Conservation (phyloP, 1,284 basidiomycete genomes). For the Thelephora terrestris region DNA sequence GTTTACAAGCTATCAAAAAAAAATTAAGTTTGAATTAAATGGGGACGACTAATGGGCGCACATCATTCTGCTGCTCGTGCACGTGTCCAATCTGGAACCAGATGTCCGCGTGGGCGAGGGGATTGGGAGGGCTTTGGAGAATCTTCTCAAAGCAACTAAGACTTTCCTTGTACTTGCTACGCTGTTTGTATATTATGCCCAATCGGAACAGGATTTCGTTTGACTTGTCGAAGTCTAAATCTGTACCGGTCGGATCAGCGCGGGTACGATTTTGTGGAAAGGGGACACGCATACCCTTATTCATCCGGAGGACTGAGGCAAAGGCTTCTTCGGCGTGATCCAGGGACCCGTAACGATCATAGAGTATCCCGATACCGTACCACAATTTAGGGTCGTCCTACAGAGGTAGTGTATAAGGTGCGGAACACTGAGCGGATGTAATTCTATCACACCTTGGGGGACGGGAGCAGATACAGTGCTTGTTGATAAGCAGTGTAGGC, state of each 20-base stretch:
- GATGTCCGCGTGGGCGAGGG: slow-evolving; percentile 94
- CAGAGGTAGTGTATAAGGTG: slow-evolving; percentile 13
- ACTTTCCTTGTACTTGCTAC: slow-evolving; percentile 82
- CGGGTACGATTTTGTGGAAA: slow-evolving; percentile 14
- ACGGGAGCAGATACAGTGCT: slow-evolving; percentile 90
- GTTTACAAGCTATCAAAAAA: slow-evolving; percentile 53
- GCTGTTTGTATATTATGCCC: slow-evolving; percentile 99
- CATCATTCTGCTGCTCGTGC: slow-evolving; percentile 93
- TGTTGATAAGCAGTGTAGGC: slow-evolving; percentile 99
- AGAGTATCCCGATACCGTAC: slow-evolving; percentile 99
- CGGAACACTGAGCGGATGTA: slow-evolving; percentile 9
- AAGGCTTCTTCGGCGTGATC: slow-evolving; percentile 99
- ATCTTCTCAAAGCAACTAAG: slow-evolving; percentile 94
- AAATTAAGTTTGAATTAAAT: slow-evolving; percentile 7
- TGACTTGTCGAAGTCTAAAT: slow-evolving; percentile 91
- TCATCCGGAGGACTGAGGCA: slow-evolving; percentile 92
- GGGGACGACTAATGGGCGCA: slow-evolving; percentile 30
- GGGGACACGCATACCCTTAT: slow-evolving; percentile 57
- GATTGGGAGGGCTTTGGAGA: slow-evolving; percentile 88
- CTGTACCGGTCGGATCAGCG: slow-evolving; percentile 25
- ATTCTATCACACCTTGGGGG: slow-evolving; percentile 65
- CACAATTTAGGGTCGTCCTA: slow-evolving; percentile 95
- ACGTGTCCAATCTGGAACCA: slow-evolving; percentile 99
- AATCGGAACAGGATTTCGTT: slow-evolving; percentile 98
- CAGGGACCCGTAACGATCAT: slow-evolving; percentile 95